Conservation (phyloP, 164 flowering plant genomes). For the Annona cherimola region DNA sequence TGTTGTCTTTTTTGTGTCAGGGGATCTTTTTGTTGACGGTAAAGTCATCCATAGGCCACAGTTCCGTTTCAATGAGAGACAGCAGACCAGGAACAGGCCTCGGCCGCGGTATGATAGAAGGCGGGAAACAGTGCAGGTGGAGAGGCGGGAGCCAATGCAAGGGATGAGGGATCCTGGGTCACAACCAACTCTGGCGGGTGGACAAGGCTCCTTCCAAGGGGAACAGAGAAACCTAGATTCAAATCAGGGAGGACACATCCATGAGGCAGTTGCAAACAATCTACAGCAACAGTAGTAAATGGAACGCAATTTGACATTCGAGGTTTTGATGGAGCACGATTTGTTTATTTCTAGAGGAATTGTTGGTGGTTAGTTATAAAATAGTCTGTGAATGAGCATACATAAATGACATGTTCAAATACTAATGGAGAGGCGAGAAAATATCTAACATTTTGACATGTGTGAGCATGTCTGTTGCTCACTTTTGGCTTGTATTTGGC, state of each 20-base stretch:
- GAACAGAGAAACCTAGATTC: conserved; percentile 15
- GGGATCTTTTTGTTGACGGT: conserved; percentile 85
- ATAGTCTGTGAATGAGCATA: background rate
- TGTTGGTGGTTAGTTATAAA: background rate
- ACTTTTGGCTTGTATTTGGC: no score
- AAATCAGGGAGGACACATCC: conserved; percentile 7
- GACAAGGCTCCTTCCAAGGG: conserved; percentile 20
- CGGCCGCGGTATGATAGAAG: conserved; percentile 86
- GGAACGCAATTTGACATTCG: background rate
- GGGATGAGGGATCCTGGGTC: conserved; percentile 22
- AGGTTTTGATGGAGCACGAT: conserved; percentile 2
- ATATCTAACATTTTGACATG: no score
- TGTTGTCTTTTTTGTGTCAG: conserved; percentile 27
- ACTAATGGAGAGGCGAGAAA: background rate
- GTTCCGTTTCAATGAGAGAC: conserved; percentile 55
- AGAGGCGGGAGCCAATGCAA: conserved; percentile 45
- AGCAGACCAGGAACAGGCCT: conserved; percentile 50
- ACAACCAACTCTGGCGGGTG: conserved; percentile 20
- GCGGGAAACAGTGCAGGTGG: conserved; percentile 67
- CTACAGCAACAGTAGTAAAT: background rate
- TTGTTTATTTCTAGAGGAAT: background rate
- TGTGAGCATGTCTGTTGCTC: no score
- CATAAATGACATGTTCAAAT: no score
- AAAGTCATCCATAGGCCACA: conserved; percentile 94
- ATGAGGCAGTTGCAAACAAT: background rate